phyloP scores from a whole-genome alignment of 495 filamentous ascomycete genomes.

The Penicillium diatomitis region DNA sequence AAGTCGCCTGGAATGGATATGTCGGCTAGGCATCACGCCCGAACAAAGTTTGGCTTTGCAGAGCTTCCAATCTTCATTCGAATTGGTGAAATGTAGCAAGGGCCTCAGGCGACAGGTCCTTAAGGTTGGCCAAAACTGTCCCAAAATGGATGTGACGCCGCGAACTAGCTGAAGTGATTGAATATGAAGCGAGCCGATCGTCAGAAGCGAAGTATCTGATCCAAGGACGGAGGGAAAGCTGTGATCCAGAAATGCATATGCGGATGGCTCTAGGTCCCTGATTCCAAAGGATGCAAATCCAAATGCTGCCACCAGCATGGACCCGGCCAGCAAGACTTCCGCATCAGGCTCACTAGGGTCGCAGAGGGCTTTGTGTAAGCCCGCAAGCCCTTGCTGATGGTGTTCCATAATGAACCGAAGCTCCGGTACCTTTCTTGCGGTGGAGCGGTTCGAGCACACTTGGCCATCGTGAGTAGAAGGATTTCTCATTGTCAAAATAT shows the following conservation, averaged over 20 bases:
- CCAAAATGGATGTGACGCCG: slow-evolving; percentile 8
- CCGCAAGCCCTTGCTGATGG: slow-evolving; percentile 17
- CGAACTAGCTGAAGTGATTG: slow-evolving; percentile 20
- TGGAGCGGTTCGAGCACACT: background rate
- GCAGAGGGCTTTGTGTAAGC: slow-evolving; percentile 11
- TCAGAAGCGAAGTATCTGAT: background rate
- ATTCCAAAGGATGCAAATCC: slow-evolving; percentile 16
- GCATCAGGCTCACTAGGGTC: slow-evolving; percentile 1
- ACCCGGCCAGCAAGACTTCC: slow-evolving; percentile 11
- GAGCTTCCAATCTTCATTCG: slow-evolving; percentile 16
- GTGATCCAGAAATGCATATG: background rate
- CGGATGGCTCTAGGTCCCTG: slow-evolving; percentile 2
- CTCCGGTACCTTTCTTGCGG: background rate
- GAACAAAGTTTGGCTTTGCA: background rate
- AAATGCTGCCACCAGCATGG: slow-evolving; percentile 15
- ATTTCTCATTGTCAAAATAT: slow-evolving; percentile 4
- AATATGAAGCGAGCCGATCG: slow-evolving; percentile 1
- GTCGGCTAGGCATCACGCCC: background rate
- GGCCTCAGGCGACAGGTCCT: slow-evolving; percentile 9
- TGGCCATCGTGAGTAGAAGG: no score
- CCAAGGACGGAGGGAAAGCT: background rate
- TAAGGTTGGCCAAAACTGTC: slow-evolving; percentile 14
- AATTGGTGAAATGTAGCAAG: slow-evolving; percentile 10
- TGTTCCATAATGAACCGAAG: slow-evolving; percentile 13
- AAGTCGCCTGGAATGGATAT: background rate